Evolutionary conservation across 2,329 filamentous ascomycete species (phyloP).

Genomic region (Colletotrichum aenigma): DNA sequence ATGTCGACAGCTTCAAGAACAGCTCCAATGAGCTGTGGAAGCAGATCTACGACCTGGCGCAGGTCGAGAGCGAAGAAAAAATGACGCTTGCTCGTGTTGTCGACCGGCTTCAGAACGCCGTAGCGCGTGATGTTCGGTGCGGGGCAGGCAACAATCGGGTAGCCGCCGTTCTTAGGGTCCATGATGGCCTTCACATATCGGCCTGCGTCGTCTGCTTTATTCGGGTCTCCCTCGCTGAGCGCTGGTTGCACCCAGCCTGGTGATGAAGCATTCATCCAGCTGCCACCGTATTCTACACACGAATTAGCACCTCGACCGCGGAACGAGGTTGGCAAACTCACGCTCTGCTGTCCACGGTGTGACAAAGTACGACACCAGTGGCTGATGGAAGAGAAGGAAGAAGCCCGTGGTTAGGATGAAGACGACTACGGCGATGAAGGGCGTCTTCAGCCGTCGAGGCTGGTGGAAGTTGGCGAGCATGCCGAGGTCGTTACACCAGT

Average conservation of each 20-base stretch:
- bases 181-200: conserved; percentile 46
- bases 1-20: conserved; percentile 54
- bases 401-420: conserved; percentile 66
- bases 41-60: conserved; percentile 44
- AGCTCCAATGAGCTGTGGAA: conserved; percentile 56
- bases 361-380: conserved; percentile 13
- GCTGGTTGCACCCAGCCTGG: conserved; percentile 7
- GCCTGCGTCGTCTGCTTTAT: conserved; percentile 1
- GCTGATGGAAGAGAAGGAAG: conserved; percentile 71
- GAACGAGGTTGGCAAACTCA: background rate
- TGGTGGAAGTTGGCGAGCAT: conserved; percentile 15
- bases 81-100: conserved; percentile 14
- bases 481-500: background rate
- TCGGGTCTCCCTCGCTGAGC: background rate
- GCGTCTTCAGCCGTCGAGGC: conserved; percentile 7
- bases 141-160: conserved; percentile 34
- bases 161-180: conserved; percentile 13
- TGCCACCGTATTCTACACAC: conserved; percentile 11
- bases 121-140: conserved; percentile 16
- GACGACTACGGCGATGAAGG: conserved; percentile 41
- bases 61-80: conserved; percentile 62
- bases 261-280: conserved; percentile 14
- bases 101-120: background rate
- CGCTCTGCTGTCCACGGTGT: conserved; percentile 12
- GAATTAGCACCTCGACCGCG: background rate